Evolutionary conservation across 1,284 basidiomycete genomes (phyloP).

Genomic region (Heliocybe sulcata): DNA sequence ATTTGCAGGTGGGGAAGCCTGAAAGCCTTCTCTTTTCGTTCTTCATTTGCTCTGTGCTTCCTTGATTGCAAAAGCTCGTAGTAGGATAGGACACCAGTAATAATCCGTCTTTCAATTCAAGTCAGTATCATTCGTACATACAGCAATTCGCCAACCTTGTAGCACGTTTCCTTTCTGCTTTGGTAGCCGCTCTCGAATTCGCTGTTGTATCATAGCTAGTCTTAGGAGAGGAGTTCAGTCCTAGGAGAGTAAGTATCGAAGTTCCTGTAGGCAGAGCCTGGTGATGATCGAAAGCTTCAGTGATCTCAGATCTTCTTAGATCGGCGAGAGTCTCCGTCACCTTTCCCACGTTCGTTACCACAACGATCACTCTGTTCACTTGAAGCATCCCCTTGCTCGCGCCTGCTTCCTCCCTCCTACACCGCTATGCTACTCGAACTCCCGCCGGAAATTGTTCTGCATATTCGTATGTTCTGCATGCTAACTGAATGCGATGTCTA

Average conservation of each 20-base stretch:
- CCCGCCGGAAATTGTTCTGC: constrained; percentile 48
- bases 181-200: background rate
- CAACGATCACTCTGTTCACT: background rate
- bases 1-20: background rate
- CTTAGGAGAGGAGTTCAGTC: too few relatives aligned
- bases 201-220: too few relatives aligned
- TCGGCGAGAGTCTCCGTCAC: too few relatives aligned
- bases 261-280: too few relatives aligned
- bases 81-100: background rate
- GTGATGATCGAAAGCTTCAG: too few relatives aligned
- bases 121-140: background rate
- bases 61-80: background rate
- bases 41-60: background rate
- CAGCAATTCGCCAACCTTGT: background rate
- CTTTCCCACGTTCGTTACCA: background rate
- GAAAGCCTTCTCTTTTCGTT: background rate
- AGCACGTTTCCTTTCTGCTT: background rate
- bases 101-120: background rate
- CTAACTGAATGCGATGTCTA: background rate
- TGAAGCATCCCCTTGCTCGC: background rate
- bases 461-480: constrained; percentile 39
- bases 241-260: too few relatives aligned
- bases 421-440: constrained; percentile 14
- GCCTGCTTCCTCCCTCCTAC: background rate
- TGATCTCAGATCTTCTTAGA: too few relatives aligned